Base-by-base conservation (phyloP, 1,284 basidiomycete genomes). In the Mrakiaceae sp. region DNA sequence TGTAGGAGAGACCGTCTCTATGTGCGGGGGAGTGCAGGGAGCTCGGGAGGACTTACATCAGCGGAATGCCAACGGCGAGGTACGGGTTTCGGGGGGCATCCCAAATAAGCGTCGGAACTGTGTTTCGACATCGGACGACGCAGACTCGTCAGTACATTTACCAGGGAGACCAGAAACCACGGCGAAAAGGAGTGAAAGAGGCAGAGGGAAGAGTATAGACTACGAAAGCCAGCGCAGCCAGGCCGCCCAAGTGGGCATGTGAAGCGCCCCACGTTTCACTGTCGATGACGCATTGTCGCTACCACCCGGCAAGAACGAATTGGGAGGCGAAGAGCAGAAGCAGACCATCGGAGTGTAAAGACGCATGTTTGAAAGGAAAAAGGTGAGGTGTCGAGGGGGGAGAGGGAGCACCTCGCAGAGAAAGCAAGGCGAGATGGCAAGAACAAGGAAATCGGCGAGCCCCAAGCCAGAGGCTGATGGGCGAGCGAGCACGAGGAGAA, bases 51-150 rank as follows among this genome's bases (percentile, higher is more conserved):
- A 56, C 54, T 5, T 4, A 56, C 54, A 66, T 46, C 55, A 66
- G 60, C 16, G 64, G 64, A 52, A 66, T 66, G 52, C 64, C 64
- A 47, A 66, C 60, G 42, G 64, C 64, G 50, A 64, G 63, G 56
- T 66, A 66, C 10, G 60, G 60, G 62, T 66, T 66, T 50, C 60
- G 60, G 42, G 64, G 64, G 54, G 59, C 40, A 43, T 65, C 64
- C 64, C 64, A 65, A 46, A 65, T 43, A 44, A 65, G 64, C n/a
- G 64, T 43, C 5, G 53, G 60, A 16, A 64, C 53, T 49, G 16
- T 27, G 27, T 27, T 27, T 27, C 27, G 27, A 27, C 27, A 27
- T 27, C 27, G 27, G 27, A 27, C 27, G 27, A 27, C 27, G 27
- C 27, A 27, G 27, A 27, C 27, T 27, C 27, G 27, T 27, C 27